Percentiles rank a stretch among this genome's conserved stretches.
phyloP scores from a whole-genome alignment of 2,329 filamentous ascomycete genomes.

The Domatiomyces globalis region DNA sequence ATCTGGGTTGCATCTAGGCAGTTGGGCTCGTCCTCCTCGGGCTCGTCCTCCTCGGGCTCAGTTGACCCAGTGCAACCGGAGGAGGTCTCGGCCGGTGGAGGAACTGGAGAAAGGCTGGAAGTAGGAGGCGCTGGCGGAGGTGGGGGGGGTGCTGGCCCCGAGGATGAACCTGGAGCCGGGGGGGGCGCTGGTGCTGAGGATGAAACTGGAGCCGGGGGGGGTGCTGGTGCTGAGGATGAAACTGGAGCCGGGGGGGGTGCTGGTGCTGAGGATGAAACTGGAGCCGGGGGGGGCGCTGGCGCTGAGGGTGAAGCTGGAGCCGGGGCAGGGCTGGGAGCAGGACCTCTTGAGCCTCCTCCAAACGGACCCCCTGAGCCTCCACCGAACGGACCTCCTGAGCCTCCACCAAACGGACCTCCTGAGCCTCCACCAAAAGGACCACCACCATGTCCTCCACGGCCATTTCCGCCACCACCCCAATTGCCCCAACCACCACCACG shows the following conservation, averaged over 20 bases:
- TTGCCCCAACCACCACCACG: not conserved
- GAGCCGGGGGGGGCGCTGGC: constrained; percentile 7
- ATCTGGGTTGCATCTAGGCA: not conserved
- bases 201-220: constrained; percentile 51
- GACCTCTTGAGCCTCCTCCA: constrained; percentile 1
- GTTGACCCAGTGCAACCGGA: not conserved
- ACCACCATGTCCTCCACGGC: too few relatives aligned
- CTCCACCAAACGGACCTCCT: too few relatives aligned
- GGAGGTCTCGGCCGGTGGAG: not conserved
- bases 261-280: constrained; percentile 7
- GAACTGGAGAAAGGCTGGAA: not conserved
- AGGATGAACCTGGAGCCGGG: constrained; percentile 22
- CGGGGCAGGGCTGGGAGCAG: constrained; percentile 12
- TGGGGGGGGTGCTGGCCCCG: constrained; percentile 13
- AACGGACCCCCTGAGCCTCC: constrained; percentile 4
- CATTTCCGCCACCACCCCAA: not conserved
- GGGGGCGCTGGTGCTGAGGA: constrained; percentile 40
- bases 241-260: constrained; percentile 17
- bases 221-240: too few relatives aligned
- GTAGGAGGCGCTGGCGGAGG: constrained; percentile 13
- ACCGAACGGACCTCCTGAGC: constrained; percentile 5
- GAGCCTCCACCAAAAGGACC: not conserved
- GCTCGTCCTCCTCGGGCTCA: not conserved
- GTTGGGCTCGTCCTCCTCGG: not conserved
- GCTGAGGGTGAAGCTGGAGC: constrained; percentile 9